Percentiles rank a stretch among this genome's conserved stretches.
Conservation (phyloP, 2,329 filamentous ascomycete species). For the Chaetoscypha palmicola region DNA sequence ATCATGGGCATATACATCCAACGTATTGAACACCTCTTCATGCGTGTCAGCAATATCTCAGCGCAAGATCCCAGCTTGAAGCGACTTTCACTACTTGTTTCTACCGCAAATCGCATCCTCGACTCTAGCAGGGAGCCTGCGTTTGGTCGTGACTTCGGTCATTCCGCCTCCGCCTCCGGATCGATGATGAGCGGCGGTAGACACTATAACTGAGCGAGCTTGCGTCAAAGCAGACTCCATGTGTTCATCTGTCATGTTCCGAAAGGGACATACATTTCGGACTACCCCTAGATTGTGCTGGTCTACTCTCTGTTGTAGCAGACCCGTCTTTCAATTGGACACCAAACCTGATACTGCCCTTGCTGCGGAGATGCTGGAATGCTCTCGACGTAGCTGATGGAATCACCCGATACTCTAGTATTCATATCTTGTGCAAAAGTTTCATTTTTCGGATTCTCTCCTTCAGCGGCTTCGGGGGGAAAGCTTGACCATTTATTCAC, state of each 20-base stretch:
- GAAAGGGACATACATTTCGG: constrained; percentile 5
- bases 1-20: constrained; percentile 49
- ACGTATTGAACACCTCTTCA: constrained; percentile 46
- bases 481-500: constrained; percentile 8
- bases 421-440: constrained; percentile 9
- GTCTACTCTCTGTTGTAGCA: constrained; percentile 21
- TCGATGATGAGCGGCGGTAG: constrained; percentile 9
- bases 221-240: constrained; percentile 2
- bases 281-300: constrained; percentile 17
- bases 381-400: constrained; percentile 22
- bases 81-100: constrained; percentile 40
- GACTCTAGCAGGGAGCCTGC: constrained; percentile 19
- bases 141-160: no score
- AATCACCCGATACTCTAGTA: constrained; percentile 8
- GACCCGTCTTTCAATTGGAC: constrained; percentile 17
- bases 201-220: constrained; percentile 9
- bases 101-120: constrained; percentile 26
- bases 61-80: constrained; percentile 43
- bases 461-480: constrained; percentile 1
- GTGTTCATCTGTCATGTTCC: constrained; percentile 5
- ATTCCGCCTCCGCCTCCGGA: constrained; percentile 7
- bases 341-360: constrained; percentile 11
- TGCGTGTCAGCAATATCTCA: constrained; percentile 42
- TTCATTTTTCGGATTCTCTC: constrained; percentile 13
- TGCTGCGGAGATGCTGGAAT: constrained; percentile 28